phyloP scores from a whole-genome alignment of 2,329 filamentous ascomycete species.

The Emmonsiellopsis sp. region DNA sequence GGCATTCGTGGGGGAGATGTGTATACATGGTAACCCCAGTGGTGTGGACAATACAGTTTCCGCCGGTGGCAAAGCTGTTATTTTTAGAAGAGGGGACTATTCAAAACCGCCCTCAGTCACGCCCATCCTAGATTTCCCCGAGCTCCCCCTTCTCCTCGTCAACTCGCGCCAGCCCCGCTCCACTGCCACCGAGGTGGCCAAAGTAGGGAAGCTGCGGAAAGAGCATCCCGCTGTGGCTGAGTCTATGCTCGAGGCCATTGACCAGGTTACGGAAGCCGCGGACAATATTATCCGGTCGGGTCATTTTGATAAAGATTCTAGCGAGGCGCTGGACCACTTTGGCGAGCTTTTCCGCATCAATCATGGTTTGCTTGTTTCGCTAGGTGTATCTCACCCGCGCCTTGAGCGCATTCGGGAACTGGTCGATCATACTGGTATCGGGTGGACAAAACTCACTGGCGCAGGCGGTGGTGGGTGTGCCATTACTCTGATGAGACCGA shows the following conservation, averaged over 20 bases:
- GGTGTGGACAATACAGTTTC: constrained; percentile 96
- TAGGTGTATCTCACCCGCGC: constrained; percentile 90
- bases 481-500: constrained; percentile 76
- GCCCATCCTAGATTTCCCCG: constrained; percentile 77
- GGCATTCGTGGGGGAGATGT: constrained; percentile 95
- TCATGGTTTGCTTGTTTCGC: constrained; percentile 78
- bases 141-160: constrained; percentile 79
- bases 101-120: constrained; percentile 65
- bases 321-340: constrained; percentile 58
- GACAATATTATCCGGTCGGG: constrained; percentile 47
- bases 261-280: constrained; percentile 50
- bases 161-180: constrained; percentile 84
- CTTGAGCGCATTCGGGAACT: constrained; percentile 86
- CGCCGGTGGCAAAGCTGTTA: constrained; percentile 84
- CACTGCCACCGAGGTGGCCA: constrained; percentile 74
- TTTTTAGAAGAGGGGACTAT: constrained; percentile 77
- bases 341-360: constrained; percentile 90
- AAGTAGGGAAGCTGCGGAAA: constrained; percentile 65
- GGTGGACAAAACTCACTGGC: constrained; percentile 95
- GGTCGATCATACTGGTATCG: constrained; percentile 77
- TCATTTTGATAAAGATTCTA: constrained; percentile 57
- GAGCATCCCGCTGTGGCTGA: constrained; percentile 68
- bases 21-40: constrained; percentile 93
- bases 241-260: constrained; percentile 75
- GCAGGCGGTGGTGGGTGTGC: constrained; percentile 93